Evolutionary conservation across 177 flowering plant species (phyloP).

Genomic region (Telopea speciosissima): DNA sequence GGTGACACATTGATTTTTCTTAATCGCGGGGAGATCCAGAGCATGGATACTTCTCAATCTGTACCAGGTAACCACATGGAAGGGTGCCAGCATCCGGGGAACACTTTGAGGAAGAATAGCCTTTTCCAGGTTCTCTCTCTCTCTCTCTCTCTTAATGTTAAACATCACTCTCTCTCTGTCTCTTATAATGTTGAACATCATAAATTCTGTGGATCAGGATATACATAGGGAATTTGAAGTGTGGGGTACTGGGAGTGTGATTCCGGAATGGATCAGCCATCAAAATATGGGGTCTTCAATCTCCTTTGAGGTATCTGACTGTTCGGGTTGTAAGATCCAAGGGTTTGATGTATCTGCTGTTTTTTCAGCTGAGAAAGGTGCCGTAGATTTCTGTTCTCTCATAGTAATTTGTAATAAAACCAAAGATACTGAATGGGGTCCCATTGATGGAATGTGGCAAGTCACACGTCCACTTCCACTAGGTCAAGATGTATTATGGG

Average conservation of each 20-base stretch:
- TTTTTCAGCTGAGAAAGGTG: background rate
- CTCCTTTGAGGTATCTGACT: background rate
- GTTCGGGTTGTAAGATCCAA: background rate
- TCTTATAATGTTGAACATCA: too few relatives aligned
- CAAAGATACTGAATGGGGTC: too few relatives aligned
- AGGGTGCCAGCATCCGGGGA: background rate
- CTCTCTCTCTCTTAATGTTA: background rate
- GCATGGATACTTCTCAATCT: background rate
- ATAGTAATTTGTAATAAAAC: too few relatives aligned
- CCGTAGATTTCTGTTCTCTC: too few relatives aligned
- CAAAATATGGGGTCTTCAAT: background rate
- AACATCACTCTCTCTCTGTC: background rate
- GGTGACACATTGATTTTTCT: background rate
- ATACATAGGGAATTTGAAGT: background rate
- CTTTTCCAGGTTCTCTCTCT: background rate
- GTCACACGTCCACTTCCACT: too few relatives aligned
- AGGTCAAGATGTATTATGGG: too few relatives aligned
- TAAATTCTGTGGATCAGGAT: background rate
- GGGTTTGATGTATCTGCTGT: background rate
- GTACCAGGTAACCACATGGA: background rate
- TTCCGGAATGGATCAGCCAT: background rate
- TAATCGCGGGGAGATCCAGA: background rate
- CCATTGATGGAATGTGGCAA: too few relatives aligned
- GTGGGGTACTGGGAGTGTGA: background rate
- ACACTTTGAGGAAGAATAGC: background rate